These are phyloP conservation scores for Cucumis cinereus DNA, from an alignment of 306 rosid genomes.

Conservation along the genomic window DNA sequence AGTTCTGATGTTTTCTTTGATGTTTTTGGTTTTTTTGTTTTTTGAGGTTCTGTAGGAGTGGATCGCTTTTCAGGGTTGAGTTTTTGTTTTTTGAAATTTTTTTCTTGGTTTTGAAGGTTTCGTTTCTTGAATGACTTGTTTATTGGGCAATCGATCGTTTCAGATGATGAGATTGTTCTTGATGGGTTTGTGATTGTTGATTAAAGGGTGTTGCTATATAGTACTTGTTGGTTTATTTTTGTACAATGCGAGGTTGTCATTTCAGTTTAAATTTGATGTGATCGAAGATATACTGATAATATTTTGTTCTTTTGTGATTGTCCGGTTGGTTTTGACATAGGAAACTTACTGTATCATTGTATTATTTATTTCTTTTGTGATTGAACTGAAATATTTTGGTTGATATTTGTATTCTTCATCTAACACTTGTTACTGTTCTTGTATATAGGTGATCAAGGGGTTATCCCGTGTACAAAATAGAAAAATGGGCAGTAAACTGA, in stretches of 20 bases:
- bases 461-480: not conserved
- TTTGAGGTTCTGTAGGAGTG: not conserved
- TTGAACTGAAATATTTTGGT: not conserved
- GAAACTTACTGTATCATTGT: not conserved
- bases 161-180: not conserved
- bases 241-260: not conserved
- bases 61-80: not conserved
- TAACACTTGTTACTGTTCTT: slow-evolving; percentile 3
- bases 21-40: not conserved
- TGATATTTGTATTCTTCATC: not conserved
- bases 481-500: slow-evolving; percentile 17
- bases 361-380: not conserved
- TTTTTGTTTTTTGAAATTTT: not conserved
- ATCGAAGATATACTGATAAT: not conserved
- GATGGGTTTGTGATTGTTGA: not conserved
- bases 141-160: not conserved
- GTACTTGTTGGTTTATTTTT: not conserved
- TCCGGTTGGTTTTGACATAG: not conserved
- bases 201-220: not conserved
- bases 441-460: not conserved
- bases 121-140: not conserved
- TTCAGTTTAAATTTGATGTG: not conserved
- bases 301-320: not conserved
- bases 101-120: not conserved
- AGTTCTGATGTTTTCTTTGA: not conserved